Evolutionary conservation across 352 stramenopile genomes (phyloP).

Genomic region (Pythium guiyangense): DNA sequence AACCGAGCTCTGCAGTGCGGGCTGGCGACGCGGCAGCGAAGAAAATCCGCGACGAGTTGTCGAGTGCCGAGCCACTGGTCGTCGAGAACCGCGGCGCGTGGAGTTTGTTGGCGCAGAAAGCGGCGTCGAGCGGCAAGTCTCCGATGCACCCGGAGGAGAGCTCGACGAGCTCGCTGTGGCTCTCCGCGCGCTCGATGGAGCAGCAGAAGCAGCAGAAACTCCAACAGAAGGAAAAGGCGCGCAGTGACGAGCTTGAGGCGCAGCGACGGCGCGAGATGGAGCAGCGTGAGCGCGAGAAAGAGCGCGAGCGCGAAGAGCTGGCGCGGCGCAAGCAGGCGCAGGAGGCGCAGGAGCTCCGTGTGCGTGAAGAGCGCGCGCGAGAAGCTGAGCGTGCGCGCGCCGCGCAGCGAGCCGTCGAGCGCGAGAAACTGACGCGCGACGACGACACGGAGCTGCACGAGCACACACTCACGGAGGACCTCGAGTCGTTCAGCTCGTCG

Average conservation of each 20-base stretch:
- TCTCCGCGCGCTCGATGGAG: slow-evolving; percentile 81
- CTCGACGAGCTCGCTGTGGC: slow-evolving; percentile 75
- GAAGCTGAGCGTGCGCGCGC: slow-evolving; percentile 58
- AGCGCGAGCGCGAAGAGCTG: slow-evolving; percentile 60
- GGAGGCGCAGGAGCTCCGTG: slow-evolving; percentile 50
- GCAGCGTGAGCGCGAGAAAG: slow-evolving; percentile 60
- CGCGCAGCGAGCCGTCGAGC: slow-evolving; percentile 48
- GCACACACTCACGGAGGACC: slow-evolving; percentile 65
- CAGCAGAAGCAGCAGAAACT: slow-evolving; percentile 87
- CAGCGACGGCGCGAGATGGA: slow-evolving; percentile 64
- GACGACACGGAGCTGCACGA: slow-evolving; percentile 71
- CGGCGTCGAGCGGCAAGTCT: slow-evolving; percentile 54
- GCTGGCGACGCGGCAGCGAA: slow-evolving; percentile 58
- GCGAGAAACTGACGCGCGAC: slow-evolving; percentile 59
- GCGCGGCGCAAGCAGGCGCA: slow-evolving; percentile 62
- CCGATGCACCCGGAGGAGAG: slow-evolving; percentile 55
- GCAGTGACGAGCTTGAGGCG: slow-evolving; percentile 58
- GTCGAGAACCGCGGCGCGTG: slow-evolving; percentile 84
- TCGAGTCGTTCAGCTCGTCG: slow-evolving; percentile 85
- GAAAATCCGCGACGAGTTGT: slow-evolving; percentile 73
- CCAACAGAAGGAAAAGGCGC: slow-evolving; percentile 78
- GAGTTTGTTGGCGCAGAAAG: slow-evolving; percentile 80
- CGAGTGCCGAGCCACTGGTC: slow-evolving; percentile 53
- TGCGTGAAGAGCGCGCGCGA: slow-evolving; percentile 45
- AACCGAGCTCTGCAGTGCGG: slow-evolving; percentile 29